Conservation (phyloP, 2,329 filamentous ascomycete genomes). For the Atkinsonella hypoxylon region DNA sequence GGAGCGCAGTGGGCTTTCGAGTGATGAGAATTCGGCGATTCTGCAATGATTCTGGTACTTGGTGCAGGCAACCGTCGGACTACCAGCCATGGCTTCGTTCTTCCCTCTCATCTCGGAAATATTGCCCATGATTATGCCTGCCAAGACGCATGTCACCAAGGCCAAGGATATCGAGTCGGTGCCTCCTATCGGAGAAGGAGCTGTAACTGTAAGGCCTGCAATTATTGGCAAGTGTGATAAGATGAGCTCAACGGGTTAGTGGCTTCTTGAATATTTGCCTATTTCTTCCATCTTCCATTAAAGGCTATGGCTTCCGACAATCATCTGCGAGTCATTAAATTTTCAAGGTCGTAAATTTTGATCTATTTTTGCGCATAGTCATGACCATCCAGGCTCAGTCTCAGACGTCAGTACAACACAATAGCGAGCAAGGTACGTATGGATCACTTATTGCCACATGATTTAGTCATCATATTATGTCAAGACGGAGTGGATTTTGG, state of each 20-base stretch:
- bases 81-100: constrained; percentile 34
- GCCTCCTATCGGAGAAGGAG: constrained; percentile 19
- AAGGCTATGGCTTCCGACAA: background rate
- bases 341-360: background rate
- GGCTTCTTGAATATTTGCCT: background rate
- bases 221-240: constrained; percentile 51
- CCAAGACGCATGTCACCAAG: constrained; percentile 42
- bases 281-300: background rate
- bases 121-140: constrained; percentile 46
- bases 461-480: background rate
- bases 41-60: background rate
- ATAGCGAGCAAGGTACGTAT: constrained; percentile 51
- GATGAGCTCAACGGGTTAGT: constrained; percentile 53
- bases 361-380: constrained; percentile 28
- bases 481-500: no score
- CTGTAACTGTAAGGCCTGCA: constrained; percentile 33
- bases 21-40: background rate
- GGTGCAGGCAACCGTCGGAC: background rate
- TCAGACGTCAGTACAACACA: constrained; percentile 52
- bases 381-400: constrained; percentile 52
- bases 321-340: background rate
- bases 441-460: background rate
- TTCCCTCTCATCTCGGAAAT: constrained; percentile 45
- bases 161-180: constrained; percentile 33
- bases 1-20: background rate